Base-by-base conservation (phyloP, 2,329 filamentous ascomycete genomes). In the Tympanopsis confertula region DNA sequence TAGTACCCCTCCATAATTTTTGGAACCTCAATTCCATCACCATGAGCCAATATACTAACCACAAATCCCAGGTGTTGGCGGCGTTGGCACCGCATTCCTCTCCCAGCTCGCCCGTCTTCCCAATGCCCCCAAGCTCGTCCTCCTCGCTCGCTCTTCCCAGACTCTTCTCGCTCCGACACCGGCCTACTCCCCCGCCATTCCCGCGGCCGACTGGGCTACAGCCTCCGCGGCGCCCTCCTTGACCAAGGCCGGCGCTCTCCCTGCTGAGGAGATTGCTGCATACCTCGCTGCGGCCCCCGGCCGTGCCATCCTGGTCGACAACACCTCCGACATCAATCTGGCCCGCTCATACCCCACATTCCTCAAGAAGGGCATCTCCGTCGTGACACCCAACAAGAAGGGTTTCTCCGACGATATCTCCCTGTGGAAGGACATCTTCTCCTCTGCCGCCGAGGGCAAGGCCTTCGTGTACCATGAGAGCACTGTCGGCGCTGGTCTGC, bases 371-470 rank as follows among this genome's bases (percentile, higher is more conserved):
- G 79, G 79, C 13, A 74, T 86, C 54, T 77, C 68, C 47, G 70
- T 86, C 48, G 77, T 85, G 13, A 86, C 81, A 4, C 79, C 81
- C 10, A 86, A 85, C 63, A 86, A 86, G 63, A 85, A 85, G 54
- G 80, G 74, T 2, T 85, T 86, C 58, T 81, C 75, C 0, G 68
- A 71, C 26, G 68, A 64, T 37, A 63, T 74, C 37, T 58, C 65
- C 15, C 59, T 82, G 28, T 86, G 79, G 78, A 66, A 73, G 42
- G 65, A 71, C 41, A 84, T 85, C 50, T 81, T 81, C 52, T 53
- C 59, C 5, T 61, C 73, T 1, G 74, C 79, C 2, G 60, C 64
- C 14, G 66, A 66, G 13, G 51, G 50, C 35, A 68, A 68, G 29
- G 74, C 78, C 13, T 71, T 76, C 44, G 61, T 84, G 32, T 84